Conservation (phyloP, 2,329 filamentous ascomycete species). For the Trichoderma sp. region DNA sequence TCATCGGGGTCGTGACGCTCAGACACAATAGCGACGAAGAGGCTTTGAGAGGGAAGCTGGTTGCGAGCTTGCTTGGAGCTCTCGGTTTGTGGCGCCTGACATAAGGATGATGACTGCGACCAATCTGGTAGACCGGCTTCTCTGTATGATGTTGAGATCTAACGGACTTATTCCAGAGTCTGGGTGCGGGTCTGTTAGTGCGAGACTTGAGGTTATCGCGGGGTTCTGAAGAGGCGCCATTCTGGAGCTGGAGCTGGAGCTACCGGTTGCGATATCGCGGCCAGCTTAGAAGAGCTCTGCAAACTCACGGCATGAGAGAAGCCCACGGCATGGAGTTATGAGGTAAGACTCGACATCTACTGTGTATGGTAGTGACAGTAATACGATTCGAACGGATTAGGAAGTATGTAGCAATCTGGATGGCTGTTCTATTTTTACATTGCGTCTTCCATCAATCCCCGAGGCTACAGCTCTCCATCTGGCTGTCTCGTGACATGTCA, state of each 20-base stretch:
- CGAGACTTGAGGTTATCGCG: slow-evolving; percentile 1
- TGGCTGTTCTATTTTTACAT: too few relatives aligned
- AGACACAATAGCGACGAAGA: not conserved
- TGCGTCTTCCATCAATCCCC: too few relatives aligned
- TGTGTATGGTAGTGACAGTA: too few relatives aligned
- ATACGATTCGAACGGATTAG: too few relatives aligned
- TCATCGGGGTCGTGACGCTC: not conserved
- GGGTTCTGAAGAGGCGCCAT: slow-evolving; percentile 14
- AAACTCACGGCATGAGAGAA: too few relatives aligned
- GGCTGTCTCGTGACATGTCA: too few relatives aligned
- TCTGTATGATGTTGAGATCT: not conserved
- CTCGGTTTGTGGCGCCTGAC: slow-evolving; percentile 22
- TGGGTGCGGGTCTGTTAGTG: too few relatives aligned
- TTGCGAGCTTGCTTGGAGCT: slow-evolving; percentile 2
- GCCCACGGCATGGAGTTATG: not conserved
- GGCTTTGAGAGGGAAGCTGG: not conserved
- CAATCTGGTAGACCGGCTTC: slow-evolving; percentile 6
- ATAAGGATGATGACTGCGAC: slow-evolving; percentile 25
- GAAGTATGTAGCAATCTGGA: too few relatives aligned
- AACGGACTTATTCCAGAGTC: too few relatives aligned
- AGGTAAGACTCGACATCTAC: not conserved
- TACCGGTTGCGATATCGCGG: slow-evolving; percentile 16
- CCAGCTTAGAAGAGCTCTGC: slow-evolving; percentile 5
- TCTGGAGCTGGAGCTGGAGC: not conserved
- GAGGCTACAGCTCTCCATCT: too few relatives aligned